A percentile compares a stretch with the other conserved stretches of the same genome.
phyloP scores from a whole-genome alignment of 805 yeast species.

The Clavispora fructus region DNA sequence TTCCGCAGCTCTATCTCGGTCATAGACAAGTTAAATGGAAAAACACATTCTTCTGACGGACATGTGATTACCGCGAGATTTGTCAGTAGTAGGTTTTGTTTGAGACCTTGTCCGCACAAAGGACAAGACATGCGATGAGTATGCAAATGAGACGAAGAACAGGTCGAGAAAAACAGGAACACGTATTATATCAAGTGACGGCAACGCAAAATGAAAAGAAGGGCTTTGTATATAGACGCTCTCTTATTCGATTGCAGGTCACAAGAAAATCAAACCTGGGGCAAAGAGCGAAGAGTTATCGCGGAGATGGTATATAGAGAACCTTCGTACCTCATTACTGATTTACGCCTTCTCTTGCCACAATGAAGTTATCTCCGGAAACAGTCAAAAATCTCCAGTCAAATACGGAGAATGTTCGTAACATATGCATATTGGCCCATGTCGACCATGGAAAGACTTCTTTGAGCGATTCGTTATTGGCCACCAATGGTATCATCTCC shows the following conservation, averaged over 20 bases:
- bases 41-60: constrained; percentile 23
- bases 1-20: constrained; percentile 22
- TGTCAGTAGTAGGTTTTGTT: constrained; percentile 24
- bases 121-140: constrained; percentile 23
- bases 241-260: not conserved
- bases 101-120: constrained; percentile 19
- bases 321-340: not conserved
- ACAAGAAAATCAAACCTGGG: not conserved
- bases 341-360: not conserved
- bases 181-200: not conserved
- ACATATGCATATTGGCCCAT: constrained; percentile 94
- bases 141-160: not conserved
- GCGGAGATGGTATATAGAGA: not conserved
- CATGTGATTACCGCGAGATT: constrained; percentile 24
- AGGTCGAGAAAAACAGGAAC: no score
- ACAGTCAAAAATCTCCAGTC: constrained; percentile 63
- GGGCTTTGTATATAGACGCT: not conserved
- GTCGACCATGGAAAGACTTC: constrained; percentile 99
- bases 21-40: constrained; percentile 28
- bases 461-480: constrained; percentile 82
- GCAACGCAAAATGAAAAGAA: not conserved
- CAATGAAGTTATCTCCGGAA: constrained; percentile 56
- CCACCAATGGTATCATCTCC: constrained; percentile 94
- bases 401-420: constrained; percentile 67
- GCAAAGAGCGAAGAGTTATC: not conserved